Percentiles rank a stretch among this genome's conserved stretches.
phyloP scores from a whole-genome alignment of 2,329 filamentous ascomycete species.

The Didymella lethalis region DNA sequence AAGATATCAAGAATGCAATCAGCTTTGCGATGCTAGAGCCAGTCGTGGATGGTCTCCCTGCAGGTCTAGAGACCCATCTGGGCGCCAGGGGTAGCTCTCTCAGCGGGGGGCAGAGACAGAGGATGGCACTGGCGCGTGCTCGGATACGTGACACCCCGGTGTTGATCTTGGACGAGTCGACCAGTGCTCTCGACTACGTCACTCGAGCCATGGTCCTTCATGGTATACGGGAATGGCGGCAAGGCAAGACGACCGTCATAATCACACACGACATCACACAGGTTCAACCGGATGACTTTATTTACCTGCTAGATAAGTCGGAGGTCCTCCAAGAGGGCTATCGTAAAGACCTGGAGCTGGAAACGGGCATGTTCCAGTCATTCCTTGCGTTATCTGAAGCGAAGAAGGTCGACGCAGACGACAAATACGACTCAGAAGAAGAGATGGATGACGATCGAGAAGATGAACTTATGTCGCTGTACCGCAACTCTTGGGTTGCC shows the following conservation, averaged over 20 bases:
- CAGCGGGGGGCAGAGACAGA: constrained; percentile 86
- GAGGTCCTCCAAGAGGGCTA: constrained; percentile 73
- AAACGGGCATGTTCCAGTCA: constrained; percentile 56
- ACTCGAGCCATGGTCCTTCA: constrained; percentile 75
- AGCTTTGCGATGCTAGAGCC: constrained; percentile 73
- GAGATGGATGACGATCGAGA: constrained; percentile 18
- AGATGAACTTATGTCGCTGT: constrained; percentile 30
- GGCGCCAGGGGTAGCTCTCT: constrained; percentile 74
- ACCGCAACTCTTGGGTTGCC: constrained; percentile 28
- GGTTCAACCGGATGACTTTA: constrained; percentile 74
- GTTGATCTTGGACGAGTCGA: constrained; percentile 87
- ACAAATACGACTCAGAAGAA: constrained; percentile 13
- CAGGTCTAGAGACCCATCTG: constrained; percentile 75
- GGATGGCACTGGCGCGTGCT: constrained; percentile 81
- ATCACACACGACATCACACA: constrained; percentile 90
- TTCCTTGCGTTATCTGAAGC: constrained; percentile 30
- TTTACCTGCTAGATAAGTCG: constrained; percentile 80
- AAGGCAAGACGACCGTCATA: constrained; percentile 84
- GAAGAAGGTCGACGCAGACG: constrained; percentile 12
- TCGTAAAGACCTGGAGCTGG: constrained; percentile 62
- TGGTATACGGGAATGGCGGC: constrained; percentile 78
- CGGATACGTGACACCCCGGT: constrained; percentile 78
- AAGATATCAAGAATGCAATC: constrained; percentile 68
- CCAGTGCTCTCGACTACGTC: constrained; percentile 81
- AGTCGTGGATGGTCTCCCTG: constrained; percentile 70